Evolutionary conservation across 2,329 filamentous ascomycete genomes (phyloP).

Genomic region (Clarireedia paspali): DNA sequence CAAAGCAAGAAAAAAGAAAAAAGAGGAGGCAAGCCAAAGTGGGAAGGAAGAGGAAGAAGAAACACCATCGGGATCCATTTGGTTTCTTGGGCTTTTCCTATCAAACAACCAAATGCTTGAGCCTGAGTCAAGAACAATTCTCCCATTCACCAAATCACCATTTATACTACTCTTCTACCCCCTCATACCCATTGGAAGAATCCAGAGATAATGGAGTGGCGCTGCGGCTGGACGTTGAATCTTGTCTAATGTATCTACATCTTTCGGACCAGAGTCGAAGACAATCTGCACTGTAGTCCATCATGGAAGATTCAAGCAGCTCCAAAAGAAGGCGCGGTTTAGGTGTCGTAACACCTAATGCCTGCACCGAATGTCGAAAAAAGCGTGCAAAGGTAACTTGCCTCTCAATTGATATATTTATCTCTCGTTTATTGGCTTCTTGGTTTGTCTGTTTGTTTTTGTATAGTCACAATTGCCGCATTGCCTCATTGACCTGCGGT

Average conservation of each 20-base stretch:
- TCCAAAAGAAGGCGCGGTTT: constrained; percentile 24
- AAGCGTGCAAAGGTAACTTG: constrained; percentile 25
- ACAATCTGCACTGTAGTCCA: not conserved
- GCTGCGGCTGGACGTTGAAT: not conserved
- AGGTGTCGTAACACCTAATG: constrained; percentile 27
- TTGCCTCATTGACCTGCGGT: not conserved
- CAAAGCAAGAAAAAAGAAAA: no score
- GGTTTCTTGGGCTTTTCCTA: no score
- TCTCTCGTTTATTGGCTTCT: not conserved
- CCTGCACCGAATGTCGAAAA: constrained; percentile 28
- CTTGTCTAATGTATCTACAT: not conserved
- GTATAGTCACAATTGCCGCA: no score
- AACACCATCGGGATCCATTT: no score
- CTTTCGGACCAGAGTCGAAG: not conserved
- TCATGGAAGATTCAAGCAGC: constrained; percentile 14
- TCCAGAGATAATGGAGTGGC: not conserved
- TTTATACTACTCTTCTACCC: no score
- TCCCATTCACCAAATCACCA: no score
- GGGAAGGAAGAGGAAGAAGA: no score
- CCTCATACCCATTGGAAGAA: no score
- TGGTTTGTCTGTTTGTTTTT: not conserved
- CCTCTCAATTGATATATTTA: no score
- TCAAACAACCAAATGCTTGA: no score
- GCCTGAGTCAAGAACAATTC: no score
- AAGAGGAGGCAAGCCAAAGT: no score